Conservation (phyloP, 352 stramenopile species). For the Globisporangium polare region DNA sequence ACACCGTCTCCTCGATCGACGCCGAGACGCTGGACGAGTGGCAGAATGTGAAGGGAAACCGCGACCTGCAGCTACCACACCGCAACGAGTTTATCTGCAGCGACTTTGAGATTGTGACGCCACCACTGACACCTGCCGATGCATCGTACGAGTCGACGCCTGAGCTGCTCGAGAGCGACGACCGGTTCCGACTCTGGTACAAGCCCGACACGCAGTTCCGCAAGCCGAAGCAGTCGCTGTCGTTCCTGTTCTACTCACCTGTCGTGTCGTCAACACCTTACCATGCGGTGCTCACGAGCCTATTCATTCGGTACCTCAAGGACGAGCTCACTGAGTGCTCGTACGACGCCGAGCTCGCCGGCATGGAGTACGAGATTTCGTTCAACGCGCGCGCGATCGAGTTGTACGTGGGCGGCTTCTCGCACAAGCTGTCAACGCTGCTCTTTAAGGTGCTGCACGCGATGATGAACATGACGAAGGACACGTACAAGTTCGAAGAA, state of each 20-base stretch:
- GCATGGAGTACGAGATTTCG: conserved; percentile 71
- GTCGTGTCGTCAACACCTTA: conserved; percentile 53
- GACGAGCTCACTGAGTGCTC: conserved; percentile 83
- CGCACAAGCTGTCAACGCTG: conserved; percentile 86
- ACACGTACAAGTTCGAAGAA: conserved; percentile 48
- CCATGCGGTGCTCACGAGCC: conserved; percentile 62
- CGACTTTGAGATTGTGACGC: conserved; percentile 62
- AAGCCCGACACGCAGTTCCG: conserved; percentile 88
- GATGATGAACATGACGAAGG: conserved; percentile 44
- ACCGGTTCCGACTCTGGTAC: conserved; percentile 69
- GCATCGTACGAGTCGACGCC: conserved; percentile 3
- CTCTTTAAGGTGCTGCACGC: conserved; percentile 65
- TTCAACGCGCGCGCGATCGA: conserved; percentile 70
- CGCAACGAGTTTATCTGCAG: conserved; percentile 77
- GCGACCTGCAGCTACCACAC: conserved; percentile 42
- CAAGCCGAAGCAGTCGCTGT: conserved; percentile 90
- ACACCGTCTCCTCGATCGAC: conserved; percentile 37
- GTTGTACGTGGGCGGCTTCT: conserved; percentile 85
- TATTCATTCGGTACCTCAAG: conserved; percentile 76
- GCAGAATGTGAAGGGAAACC: conserved; percentile 26
- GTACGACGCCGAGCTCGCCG: conserved; percentile 72
- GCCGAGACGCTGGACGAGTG: conserved; percentile 35
- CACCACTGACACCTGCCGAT: not conserved
- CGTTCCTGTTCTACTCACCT: conserved; percentile 68
- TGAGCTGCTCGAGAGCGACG: conserved; percentile 27